Evolutionary conservation across 441 rosid species (phyloP), one percentile per base, ranked within the genome.

Genomic region (Euphorbia schlechtendalii): DNA sequence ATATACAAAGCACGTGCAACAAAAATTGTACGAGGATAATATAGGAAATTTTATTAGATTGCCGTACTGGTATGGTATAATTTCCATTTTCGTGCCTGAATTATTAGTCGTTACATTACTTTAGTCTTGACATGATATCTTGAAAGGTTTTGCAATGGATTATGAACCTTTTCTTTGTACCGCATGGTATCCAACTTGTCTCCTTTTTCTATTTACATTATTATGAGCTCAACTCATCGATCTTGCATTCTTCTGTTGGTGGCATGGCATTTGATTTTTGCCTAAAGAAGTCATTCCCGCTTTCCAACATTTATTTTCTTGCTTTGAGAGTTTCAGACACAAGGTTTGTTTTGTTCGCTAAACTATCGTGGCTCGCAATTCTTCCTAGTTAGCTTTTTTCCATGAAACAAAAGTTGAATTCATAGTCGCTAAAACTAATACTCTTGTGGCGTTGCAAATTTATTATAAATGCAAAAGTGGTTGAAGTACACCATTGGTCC

Each of bases 141-240:
- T 56, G 3, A 28, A 57, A 40, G 43, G 17, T 24, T 27, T 46
- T 62, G 65, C 17, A n/a, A 10, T 27, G 38, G 1, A 15, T 1
- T 32, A 0, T 17, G 6, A 17, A 48, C 18, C 5, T 22, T 62
- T 48, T 25, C 28, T 21, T 22, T 24, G 53, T 25, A 48, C 48
- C 12, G 4, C 43, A n/a, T n/a, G 24, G 8, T 15, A 12, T 43
- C 55, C 56, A 71, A 49, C 68, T 69, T 63, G 56, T 66, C 69
- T 61, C 52, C n/a, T 14, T 58, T 59, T 57, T 61, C 70, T 36
- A 46, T 62, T 68, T 64, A 53, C 63, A 67, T 51, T 12, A 51
- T 63, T 28, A 60, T 46, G 25, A 64, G 54, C 59, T 48, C 32
- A 20, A n/a, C n/a, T n/a, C n/a, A n/a, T n/a, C n/a, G n/a, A n/a